Conservation (phyloP, 129 eudicot genomes). For the Pittosporum tobira region DNA sequence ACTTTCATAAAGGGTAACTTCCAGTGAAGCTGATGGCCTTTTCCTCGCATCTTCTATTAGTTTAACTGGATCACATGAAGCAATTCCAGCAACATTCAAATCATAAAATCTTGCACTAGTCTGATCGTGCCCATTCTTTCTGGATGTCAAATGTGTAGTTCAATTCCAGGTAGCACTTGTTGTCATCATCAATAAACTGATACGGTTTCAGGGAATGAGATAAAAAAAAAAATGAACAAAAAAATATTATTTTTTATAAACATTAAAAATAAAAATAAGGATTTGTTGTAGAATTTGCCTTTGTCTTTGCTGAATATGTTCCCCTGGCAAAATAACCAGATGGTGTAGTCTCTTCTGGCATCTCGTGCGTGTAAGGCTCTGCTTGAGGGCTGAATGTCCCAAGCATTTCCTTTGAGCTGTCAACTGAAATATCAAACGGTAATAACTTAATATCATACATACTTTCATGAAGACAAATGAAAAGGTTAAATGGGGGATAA, state of each 20-base stretch:
- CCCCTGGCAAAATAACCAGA: constrained; percentile 61
- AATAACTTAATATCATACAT: too few species aligned
- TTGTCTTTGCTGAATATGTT: constrained; percentile 49
- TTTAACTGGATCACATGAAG: neutral
- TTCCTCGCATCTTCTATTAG: too few species aligned
- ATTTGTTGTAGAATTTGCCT: too few species aligned
- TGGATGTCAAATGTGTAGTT: constrained; percentile 63
- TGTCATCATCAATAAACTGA: constrained; percentile 56
- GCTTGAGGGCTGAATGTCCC: constrained; percentile 37
- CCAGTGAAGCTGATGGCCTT: neutral
- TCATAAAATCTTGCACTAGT: constrained; percentile 1
- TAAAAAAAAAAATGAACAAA: too few species aligned
- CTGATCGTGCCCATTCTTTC: constrained; percentile 47
- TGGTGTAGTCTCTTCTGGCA: constrained; percentile 67
- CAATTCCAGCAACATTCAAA: neutral
- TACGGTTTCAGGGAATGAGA: too few species aligned
- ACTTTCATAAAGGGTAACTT: neutral
- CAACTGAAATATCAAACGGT: constrained; percentile 40
- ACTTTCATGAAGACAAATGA: too few species aligned
- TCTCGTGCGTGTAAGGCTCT: constrained; percentile 52
- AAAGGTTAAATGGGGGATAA: neutral
- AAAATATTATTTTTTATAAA: too few species aligned
- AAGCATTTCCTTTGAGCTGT: constrained; percentile 57
- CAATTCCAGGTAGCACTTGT: constrained; percentile 17
- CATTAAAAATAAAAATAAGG: too few species aligned